phyloP scores from a whole-genome alignment of 768 basidiomycete genomes.

The Stropharia rugosoannulata region DNA sequence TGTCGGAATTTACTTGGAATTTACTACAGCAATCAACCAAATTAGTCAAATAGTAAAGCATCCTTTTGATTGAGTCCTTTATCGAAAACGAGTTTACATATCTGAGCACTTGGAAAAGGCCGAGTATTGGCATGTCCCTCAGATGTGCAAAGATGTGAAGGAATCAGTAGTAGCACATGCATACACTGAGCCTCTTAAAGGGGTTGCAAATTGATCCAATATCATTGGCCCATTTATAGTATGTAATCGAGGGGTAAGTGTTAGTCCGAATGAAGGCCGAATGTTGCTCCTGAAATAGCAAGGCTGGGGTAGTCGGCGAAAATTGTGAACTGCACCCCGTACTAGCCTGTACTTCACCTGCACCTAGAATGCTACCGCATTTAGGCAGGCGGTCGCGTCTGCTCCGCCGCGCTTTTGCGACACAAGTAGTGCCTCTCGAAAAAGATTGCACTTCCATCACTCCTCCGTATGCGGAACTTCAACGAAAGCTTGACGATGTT shows the following conservation, averaged over 20 bases:
- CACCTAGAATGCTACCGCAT: slow-evolving; percentile 26
- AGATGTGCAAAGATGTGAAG: too few relatives aligned
- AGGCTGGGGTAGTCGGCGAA: neutral
- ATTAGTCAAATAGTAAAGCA: too few relatives aligned
- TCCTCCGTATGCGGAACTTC: slow-evolving; percentile 77
- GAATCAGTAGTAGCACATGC: too few relatives aligned
- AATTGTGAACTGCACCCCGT: neutral
- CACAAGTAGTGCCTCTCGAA: slow-evolving; percentile 34
- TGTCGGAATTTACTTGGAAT: too few relatives aligned
- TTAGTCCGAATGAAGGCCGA: slow-evolving; percentile 6
- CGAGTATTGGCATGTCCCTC: too few relatives aligned
- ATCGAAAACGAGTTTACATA: too few relatives aligned
- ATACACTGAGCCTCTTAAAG: too few relatives aligned
- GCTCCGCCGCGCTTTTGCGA: slow-evolving; percentile 33
- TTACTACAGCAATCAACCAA: too few relatives aligned
- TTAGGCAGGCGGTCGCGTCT: slow-evolving; percentile 20
- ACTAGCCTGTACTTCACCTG: neutral
- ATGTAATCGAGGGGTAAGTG: neutral
- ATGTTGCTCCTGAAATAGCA: slow-evolving; percentile 4
- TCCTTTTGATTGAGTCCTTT: too few relatives aligned
- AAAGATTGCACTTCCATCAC: slow-evolving; percentile 64
- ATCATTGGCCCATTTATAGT: neutral
- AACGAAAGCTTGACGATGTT: slow-evolving; percentile 69
- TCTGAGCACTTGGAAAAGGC: too few relatives aligned
- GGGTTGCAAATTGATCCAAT: neutral